phyloP scores from a whole-genome alignment of 768 basidiomycete species.

The Tricholoma sp. region DNA sequence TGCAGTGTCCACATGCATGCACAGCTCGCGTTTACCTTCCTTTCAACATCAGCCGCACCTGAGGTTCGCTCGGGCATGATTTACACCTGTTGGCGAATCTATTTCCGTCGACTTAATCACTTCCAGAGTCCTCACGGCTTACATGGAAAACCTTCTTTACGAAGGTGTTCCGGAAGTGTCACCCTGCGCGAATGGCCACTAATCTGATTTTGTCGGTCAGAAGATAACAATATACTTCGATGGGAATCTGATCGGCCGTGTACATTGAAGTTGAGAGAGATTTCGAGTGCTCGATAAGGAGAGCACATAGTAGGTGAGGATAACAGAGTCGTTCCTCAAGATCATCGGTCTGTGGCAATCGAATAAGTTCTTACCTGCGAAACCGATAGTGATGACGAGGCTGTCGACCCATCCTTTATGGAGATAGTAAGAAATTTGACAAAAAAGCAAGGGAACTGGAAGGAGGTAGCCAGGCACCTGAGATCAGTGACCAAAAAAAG shows the following conservation, averaged over 20 bases:
- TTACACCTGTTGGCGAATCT: too few relatives aligned
- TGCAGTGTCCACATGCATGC: neutral
- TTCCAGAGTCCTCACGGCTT: neutral
- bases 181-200: neutral
- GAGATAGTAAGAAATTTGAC: neutral
- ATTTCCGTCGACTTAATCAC: neutral
- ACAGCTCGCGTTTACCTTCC: neutral
- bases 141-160: neutral
- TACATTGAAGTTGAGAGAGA: neutral
- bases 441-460: too few relatives aligned
- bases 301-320: neutral
- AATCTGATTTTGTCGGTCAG: neutral
- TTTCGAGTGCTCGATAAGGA: neutral
- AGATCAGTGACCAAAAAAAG: neutral
- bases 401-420: neutral
- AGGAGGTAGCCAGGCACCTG: neutral
- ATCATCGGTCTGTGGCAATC: neutral
- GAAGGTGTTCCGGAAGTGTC: neutral
- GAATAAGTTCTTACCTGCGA: neutral
- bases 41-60: neutral
- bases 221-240: neutral
- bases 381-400: neutral
- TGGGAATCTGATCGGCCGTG: neutral
- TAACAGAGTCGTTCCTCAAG: neutral
- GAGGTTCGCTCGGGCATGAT: neutral